These are phyloP conservation scores for Hypoxylon sp. DNA, from an alignment of 2,329 filamentous ascomycete species.

Conservation along the genomic window DNA sequence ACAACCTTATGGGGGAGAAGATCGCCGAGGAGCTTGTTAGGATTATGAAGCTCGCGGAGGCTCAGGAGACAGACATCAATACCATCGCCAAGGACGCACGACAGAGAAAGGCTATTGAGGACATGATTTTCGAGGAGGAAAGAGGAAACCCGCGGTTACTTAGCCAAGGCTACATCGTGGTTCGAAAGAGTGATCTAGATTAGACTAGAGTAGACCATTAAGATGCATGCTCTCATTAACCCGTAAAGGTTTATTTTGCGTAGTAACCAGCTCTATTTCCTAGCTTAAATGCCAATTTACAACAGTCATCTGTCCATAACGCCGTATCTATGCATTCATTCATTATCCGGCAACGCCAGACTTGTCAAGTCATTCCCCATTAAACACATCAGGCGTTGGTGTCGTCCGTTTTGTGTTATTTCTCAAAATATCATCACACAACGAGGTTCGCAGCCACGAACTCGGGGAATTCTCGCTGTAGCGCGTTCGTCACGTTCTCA, in stretches of 20 bases:
- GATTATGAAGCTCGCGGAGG: slow-evolving; percentile 58
- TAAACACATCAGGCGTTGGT: slow-evolving; percentile 16
- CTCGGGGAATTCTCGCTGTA: slow-evolving; percentile 84
- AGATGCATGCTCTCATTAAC: slow-evolving; percentile 32
- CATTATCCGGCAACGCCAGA: slow-evolving; percentile 27
- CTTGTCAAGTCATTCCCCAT: slow-evolving; percentile 8
- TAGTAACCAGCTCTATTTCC: slow-evolving; percentile 4
- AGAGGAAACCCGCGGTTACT: slow-evolving; percentile 62
- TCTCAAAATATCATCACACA: slow-evolving; percentile 50
- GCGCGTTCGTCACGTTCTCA: slow-evolving; percentile 84
- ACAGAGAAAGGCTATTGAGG: slow-evolving; percentile 56
- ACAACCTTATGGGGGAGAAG: slow-evolving; percentile 73
- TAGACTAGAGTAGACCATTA: slow-evolving; percentile 52
- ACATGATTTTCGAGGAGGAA: slow-evolving; percentile 66
- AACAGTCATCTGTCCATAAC: slow-evolving; percentile 30
- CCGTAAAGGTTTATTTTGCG: slow-evolving; percentile 7
- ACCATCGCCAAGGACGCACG: slow-evolving; percentile 47
- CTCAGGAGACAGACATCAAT: slow-evolving; percentile 53
- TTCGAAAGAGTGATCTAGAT: slow-evolving; percentile 67
- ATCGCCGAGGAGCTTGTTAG: slow-evolving; percentile 68
- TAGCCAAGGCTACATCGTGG: slow-evolving; percentile 68
- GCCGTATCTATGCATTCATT: slow-evolving; percentile 38
- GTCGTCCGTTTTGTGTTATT: slow-evolving; percentile 1
- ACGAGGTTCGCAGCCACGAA: slow-evolving; percentile 70
- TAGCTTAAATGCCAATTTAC: slow-evolving; percentile 14